Conservation (phyloP, 345 rosid species). For the Lepidium sativum region DNA sequence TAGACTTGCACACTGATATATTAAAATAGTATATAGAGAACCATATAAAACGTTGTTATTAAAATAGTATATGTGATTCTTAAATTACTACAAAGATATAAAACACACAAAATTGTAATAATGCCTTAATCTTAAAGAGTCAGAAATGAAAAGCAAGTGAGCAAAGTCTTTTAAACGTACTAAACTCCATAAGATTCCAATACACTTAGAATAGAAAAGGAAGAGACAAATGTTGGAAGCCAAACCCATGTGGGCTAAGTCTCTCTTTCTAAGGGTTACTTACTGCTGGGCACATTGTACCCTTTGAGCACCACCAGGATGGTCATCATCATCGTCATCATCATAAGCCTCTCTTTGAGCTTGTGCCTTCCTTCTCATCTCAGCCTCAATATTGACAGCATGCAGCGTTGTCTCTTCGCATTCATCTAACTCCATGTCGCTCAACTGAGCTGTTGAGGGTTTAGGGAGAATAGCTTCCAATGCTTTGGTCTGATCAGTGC, state of each 20-base stretch:
- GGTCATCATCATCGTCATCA: slow-evolving; percentile 36
- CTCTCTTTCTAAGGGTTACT: slow-evolving; percentile 6
- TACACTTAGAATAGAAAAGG: background rate
- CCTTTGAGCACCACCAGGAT: slow-evolving; percentile 47
- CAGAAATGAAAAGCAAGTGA: background rate
- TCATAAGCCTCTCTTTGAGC: slow-evolving; percentile 52
- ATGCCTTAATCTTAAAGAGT: background rate
- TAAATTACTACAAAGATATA: background rate
- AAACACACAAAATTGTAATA: slow-evolving; percentile 17
- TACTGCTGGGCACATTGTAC: slow-evolving; percentile 82
- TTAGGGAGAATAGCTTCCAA: slow-evolving; percentile 45
- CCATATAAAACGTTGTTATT: no score
- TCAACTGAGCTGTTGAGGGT: slow-evolving; percentile 33
- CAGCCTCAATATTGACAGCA: slow-evolving; percentile 58
- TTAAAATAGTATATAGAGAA: no score
- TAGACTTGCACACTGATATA: no score
- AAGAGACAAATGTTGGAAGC: slow-evolving; percentile 13
- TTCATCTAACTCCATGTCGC: slow-evolving; percentile 65
- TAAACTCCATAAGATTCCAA: slow-evolving; percentile 19
- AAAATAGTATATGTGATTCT: no score
- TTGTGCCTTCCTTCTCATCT: slow-evolving; percentile 57
- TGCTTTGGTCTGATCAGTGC: slow-evolving; percentile 44
- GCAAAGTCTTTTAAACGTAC: slow-evolving; percentile 3
- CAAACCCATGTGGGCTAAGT: slow-evolving; percentile 13
- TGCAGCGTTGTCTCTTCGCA: slow-evolving; percentile 75